Conservation (phyloP, 2,329 filamentous ascomycete genomes). For the Chaetomiaceae sp. region DNA sequence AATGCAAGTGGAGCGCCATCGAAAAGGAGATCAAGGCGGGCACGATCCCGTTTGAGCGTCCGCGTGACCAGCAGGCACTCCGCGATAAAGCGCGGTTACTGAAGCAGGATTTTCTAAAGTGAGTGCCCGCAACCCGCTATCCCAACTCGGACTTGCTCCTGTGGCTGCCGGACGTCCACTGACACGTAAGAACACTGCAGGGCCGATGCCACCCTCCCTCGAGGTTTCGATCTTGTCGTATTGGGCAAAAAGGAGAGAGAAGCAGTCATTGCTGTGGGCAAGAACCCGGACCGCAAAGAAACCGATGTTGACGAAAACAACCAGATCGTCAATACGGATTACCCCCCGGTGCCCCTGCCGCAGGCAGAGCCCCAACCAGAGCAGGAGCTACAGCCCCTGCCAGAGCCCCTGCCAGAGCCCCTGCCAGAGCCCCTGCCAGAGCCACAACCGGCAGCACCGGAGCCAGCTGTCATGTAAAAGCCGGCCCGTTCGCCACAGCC, state of each 20-base stretch:
- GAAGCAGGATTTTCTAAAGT: conserved; percentile 49
- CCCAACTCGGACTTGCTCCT: neutral
- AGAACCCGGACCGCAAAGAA: conserved; percentile 47
- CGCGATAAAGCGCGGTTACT: conserved; percentile 55
- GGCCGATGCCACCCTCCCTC: conserved; percentile 40
- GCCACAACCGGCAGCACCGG: neutral
- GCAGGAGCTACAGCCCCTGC: neutral
- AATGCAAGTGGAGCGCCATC: conserved; percentile 39
- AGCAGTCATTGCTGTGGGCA: conserved; percentile 37
- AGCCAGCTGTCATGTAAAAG: neutral
- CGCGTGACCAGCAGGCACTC: conserved; percentile 50
- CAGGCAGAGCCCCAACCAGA: neutral
- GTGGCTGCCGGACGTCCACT: neutral
- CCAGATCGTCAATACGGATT: conserved; percentile 35
- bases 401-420: neutral
- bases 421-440: neutral
- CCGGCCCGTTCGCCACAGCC: too few species aligned
- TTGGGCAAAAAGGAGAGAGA: conserved; percentile 47
- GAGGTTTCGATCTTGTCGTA: conserved; percentile 45
- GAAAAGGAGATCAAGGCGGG: conserved; percentile 29
- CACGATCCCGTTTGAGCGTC: conserved; percentile 35
- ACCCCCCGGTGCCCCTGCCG: neutral
- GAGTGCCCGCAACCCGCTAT: conserved; percentile 16
- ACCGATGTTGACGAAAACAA: conserved; percentile 40
- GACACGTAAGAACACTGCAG: conserved; percentile 21